Conservation (phyloP, 441 rosid species). For the Eruca vesicaria region DNA sequence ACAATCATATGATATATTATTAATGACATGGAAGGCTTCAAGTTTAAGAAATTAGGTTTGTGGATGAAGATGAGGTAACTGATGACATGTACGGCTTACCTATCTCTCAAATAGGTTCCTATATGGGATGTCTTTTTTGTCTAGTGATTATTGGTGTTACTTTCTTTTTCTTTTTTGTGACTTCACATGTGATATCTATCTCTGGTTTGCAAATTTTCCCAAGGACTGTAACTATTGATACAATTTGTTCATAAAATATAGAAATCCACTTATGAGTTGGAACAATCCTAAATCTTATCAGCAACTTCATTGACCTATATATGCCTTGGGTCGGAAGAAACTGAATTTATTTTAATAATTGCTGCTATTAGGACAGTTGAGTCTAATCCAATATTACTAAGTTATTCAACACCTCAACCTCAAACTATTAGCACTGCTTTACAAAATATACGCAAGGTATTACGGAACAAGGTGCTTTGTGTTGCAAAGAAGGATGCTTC, state of each 20-base stretch:
- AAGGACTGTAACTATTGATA: neutral
- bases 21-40: neutral
- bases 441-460: neutral
- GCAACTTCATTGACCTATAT: neutral
- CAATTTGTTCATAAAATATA: neutral
- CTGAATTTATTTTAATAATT: neutral
- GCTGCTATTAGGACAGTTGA: neutral
- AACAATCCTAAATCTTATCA: neutral
- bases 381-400: neutral
- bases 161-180: neutral
- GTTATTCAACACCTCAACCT: neutral
- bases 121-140: neutral
- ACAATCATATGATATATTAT: neutral
- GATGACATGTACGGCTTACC: neutral
- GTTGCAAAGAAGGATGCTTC: neutral
- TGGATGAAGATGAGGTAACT: neutral
- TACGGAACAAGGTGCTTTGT: neutral
- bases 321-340: neutral
- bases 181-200: no score
- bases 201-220: neutral
- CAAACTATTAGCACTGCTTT: neutral
- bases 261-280: neutral
- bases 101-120: neutral
- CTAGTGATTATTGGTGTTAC: neutral
- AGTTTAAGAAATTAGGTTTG: neutral